phyloP scores from a whole-genome alignment of 164 flowering plant species.

The Nymphaea thermarum region DNA sequence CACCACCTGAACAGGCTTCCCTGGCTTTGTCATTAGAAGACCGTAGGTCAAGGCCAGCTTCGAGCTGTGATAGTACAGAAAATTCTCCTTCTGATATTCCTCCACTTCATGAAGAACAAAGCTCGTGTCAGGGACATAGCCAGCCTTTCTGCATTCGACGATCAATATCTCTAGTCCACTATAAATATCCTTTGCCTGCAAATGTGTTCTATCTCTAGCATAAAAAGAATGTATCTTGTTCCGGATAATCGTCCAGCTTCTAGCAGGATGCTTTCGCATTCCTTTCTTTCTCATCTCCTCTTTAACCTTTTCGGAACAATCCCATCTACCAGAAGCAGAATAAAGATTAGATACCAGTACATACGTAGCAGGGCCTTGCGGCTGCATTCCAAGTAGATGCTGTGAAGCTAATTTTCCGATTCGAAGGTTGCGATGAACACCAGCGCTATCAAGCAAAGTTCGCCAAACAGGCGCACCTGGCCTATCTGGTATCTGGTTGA shows the following conservation, averaged over 20 bases:
- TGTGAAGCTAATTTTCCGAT: conserved; percentile 54
- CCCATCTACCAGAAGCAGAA: conserved; percentile 92
- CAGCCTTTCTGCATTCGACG: conserved; percentile 62
- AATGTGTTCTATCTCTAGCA: conserved; percentile 68
- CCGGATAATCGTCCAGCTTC: conserved; percentile 65
- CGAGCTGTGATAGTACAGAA: conserved; percentile 74
- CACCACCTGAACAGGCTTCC: conserved; percentile 47
- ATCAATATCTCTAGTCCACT: conserved; percentile 65
- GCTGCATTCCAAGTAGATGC: conserved; percentile 47
- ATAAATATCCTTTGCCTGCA: conserved; percentile 54
- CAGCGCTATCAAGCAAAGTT: conserved; percentile 70
- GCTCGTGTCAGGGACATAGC: conserved; percentile 84
- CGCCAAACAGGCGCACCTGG: conserved; percentile 62
- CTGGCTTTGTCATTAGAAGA: conserved; percentile 37
- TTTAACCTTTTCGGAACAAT: conserved; percentile 54
- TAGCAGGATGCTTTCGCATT: conserved; percentile 50
- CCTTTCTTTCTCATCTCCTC: conserved; percentile 66
- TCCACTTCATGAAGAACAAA: conserved; percentile 92
- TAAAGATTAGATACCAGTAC: conserved; percentile 68
- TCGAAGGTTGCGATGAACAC: conserved; percentile 30
- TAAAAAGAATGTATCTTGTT: conserved; percentile 59
- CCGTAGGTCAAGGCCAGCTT: conserved; percentile 77
- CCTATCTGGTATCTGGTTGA: conserved; percentile 45
- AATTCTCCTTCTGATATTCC: conserved; percentile 75
- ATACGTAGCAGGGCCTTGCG: conserved; percentile 57